Base-by-base conservation (phyloP, 495 filamentous ascomycete species). In the Letharia columbiana region DNA sequence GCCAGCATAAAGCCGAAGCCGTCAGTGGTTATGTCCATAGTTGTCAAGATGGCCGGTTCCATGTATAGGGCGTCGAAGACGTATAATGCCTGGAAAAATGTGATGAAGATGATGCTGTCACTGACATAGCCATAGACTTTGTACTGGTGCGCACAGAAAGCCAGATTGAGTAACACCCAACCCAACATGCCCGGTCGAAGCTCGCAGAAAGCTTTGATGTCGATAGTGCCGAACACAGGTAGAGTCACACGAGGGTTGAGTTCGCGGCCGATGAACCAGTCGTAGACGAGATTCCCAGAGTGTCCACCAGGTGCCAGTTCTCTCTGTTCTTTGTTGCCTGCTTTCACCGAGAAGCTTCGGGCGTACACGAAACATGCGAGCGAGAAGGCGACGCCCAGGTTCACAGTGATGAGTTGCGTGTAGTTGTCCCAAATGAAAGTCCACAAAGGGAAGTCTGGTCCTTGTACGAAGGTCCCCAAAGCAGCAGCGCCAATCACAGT, bases 1-100 rank as follows among this genome's bases (percentile, higher is more conserved):
- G 89, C 81, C n/a, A 98, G 79, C 94, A 98, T 98, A 75, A 89
- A 91, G 57, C 94, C 95, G 71, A 98, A 97, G 18, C 94, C 95
- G 71, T 98, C 94, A 71, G 86, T 90, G 65, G 87, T 96, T 72
- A 98, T 89, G 75, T 98, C 95, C 77, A 98, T 97, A 13, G 91
- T 97, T 4, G 95, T 98, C 70, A 98, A 80, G 67, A 98, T 87
- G 1, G 93, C 88, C 0, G 91, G 83, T 74, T 98, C 94, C 86
- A 92, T 92, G 77, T 87, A 91, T n/a, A 90, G 82, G 1, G 84
- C 82, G 74, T 98, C 95, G 61, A 97, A 77, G 5, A 93, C 86
- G 74, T 98, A 98, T 66, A 96, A 75, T 17, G 82, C 79, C 75
- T 98, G 95, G 72, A 93, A 87, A 39, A 82, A 67, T 17, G 89